Percentiles rank a stretch among this genome's conserved stretches.
These are phyloP conservation scores for Quercus agrifolia DNA, from an alignment of 306 rosid genomes.

Conservation along the genomic window DNA sequence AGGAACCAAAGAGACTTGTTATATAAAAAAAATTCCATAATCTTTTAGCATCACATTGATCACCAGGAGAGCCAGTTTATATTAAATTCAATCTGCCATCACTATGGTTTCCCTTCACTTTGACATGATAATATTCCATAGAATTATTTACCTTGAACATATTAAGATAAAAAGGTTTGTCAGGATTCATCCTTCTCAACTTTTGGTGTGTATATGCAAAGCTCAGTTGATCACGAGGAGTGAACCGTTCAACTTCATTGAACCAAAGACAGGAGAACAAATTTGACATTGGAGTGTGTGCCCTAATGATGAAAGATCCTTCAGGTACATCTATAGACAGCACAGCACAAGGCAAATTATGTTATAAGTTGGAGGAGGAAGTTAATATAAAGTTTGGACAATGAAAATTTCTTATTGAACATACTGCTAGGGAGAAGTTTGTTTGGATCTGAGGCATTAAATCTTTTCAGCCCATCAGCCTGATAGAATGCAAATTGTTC, in stretches of 20 bases:
- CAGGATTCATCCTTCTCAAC: constrained; percentile 88
- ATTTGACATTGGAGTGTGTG: constrained; percentile 97
- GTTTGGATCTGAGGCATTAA: constrained; percentile 63
- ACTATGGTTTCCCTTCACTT: constrained; percentile 7
- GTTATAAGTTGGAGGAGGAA: neutral
- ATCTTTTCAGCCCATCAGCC: constrained; percentile 75
- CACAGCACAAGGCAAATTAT: neutral
- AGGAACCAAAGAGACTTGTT: constrained; percentile 15
- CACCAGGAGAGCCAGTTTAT: neutral
- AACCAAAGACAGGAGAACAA: constrained; percentile 97
- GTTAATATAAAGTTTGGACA: neutral
- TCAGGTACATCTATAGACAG: constrained; percentile 75
- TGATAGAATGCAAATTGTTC: constrained; percentile 66
- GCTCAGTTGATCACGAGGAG: constrained; percentile 99
- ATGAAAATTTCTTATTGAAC: constrained; percentile 9
- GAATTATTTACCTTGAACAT: constrained; percentile 84
- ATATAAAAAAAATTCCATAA: constrained; percentile 6
- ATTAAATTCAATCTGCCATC: neutral
- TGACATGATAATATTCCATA: constrained; percentile 5
- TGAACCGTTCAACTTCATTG: constrained; percentile 87
- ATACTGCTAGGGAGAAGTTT: constrained; percentile 90
- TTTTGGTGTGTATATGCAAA: constrained; percentile 88
- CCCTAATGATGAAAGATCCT: constrained; percentile 90
- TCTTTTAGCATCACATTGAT: neutral
- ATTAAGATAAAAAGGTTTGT: constrained; percentile 71